Evolutionary conservation across 2,329 filamentous ascomycete species (phyloP).

Genomic region (Cladosporium sp.): DNA sequence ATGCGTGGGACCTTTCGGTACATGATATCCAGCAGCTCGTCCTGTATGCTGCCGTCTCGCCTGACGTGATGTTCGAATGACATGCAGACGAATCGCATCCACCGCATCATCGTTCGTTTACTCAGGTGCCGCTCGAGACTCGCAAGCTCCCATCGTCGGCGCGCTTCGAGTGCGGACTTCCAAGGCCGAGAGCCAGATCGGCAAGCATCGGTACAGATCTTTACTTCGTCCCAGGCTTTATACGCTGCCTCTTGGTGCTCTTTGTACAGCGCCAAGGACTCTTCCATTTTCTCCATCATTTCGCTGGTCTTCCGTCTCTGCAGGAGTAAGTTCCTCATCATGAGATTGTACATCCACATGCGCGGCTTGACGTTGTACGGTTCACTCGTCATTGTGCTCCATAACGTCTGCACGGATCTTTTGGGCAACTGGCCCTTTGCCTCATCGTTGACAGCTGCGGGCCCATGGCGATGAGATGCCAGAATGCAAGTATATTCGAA

Average conservation of each 20-base stretch:
- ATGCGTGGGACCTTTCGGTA: constrained; percentile 20
- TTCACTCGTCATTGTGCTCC: constrained; percentile 52
- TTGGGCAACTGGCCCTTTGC: constrained; percentile 33
- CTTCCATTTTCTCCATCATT: neutral
- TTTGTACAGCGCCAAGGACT: neutral
- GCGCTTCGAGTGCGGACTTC: neutral
- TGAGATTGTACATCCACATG: constrained; percentile 48
- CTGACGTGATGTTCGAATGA: constrained; percentile 4
- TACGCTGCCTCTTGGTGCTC: neutral
- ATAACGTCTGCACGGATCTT: constrained; percentile 48
- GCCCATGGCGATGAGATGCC: constrained; percentile 30
- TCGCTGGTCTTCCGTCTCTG: neutral
- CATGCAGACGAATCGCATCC: constrained; percentile 23
- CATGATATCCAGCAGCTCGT: constrained; percentile 2
- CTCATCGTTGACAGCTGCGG: constrained; percentile 27
- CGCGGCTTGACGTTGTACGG: constrained; percentile 53
- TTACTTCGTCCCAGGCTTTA: neutral
- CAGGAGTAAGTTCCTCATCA: constrained; percentile 24
- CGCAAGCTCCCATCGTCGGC: neutral
- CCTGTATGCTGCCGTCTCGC: neutral
- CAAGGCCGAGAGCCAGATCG: too few species aligned
- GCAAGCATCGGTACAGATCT: neutral
- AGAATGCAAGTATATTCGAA: constrained; percentile 62
- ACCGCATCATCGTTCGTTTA: constrained; percentile 17
- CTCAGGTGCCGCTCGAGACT: constrained; percentile 16